A percentile compares a stretch with the other conserved stretches of the same genome.
phyloP scores from a whole-genome alignment of 2,329 filamentous ascomycete genomes.

The Proliferodiscus dingleyae region DNA sequence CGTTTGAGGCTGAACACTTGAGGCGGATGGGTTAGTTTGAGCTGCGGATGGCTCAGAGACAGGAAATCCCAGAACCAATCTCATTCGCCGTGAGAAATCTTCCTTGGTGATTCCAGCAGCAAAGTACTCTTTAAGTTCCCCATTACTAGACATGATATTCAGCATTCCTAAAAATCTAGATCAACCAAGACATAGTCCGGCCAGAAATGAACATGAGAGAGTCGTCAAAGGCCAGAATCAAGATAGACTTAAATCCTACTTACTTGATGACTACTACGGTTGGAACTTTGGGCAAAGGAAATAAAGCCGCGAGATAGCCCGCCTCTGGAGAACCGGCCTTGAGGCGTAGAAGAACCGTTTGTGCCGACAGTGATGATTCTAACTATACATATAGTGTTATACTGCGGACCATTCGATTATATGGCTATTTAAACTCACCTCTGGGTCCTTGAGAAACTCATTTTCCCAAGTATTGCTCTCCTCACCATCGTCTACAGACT shows the following conservation, averaged over 20 bases:
- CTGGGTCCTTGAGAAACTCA: constrained; percentile 56
- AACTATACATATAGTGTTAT: constrained; percentile 45
- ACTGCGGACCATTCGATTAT: too few relatives aligned
- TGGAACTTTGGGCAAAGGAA: constrained; percentile 72
- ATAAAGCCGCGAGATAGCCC: constrained; percentile 75
- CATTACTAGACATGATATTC: constrained; percentile 49
- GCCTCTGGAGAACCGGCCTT: constrained; percentile 73
- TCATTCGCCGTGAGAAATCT: constrained; percentile 58
- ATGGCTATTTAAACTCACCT: constrained; percentile 48
- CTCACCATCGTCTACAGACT: constrained; percentile 57
- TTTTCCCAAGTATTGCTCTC: constrained; percentile 70
- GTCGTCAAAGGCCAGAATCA: neutral
- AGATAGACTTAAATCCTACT: constrained; percentile 18
- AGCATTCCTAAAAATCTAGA: neutral
- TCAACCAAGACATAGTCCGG: neutral
- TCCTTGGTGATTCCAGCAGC: constrained; percentile 57
- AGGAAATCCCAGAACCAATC: constrained; percentile 32
- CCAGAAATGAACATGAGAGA: neutral
- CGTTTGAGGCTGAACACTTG: neutral
- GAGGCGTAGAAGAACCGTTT: constrained; percentile 67
- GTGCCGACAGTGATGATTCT: constrained; percentile 49
- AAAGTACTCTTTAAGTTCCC: constrained; percentile 72
- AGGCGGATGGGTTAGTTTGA: neutral
- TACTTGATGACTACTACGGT: constrained; percentile 74
- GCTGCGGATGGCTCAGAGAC: constrained; percentile 2